Conservation (phyloP, 441 rosid species). For the Gossypium gossypioides region DNA sequence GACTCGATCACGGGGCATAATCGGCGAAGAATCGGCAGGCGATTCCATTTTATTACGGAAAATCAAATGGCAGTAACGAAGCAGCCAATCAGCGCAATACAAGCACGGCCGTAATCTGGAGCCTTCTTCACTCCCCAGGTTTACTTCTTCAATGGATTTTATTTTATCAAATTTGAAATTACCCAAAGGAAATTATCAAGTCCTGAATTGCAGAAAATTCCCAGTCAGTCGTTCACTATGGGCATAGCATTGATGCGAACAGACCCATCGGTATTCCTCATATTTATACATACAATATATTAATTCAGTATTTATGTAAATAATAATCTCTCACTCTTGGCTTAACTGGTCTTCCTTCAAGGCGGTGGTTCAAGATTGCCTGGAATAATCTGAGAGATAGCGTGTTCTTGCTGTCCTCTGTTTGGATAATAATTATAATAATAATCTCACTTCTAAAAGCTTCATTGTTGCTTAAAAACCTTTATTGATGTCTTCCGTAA, state of each 20-base stretch:
- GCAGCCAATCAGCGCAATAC: conserved; percentile 41
- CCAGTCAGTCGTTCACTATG: neutral
- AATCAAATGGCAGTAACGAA: conserved; percentile 29
- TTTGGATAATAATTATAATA: neutral
- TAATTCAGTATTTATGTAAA: neutral
- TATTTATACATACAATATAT: neutral
- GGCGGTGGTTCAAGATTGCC: neutral
- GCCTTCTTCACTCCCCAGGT: conserved; percentile 44
- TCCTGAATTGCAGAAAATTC: neutral
- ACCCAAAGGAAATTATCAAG: neutral
- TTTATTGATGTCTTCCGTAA: no score
- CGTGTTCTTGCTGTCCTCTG: neutral
- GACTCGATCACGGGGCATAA: conserved; percentile 39
- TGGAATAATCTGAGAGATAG: neutral
- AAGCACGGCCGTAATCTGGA: conserved; percentile 40
- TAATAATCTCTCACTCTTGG: neutral
- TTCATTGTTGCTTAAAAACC: no score
- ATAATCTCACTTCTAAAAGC: no score
- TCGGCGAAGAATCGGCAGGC: conserved; percentile 28
- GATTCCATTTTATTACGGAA: conserved; percentile 44
- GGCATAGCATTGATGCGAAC: neutral
- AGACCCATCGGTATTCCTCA: neutral
- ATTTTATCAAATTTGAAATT: neutral
- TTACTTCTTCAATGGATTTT: conserved; percentile 15
- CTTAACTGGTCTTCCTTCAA: neutral